Evolutionary conservation across 2,329 filamentous ascomycete species (phyloP).

Genomic region (Eutypa lata): DNA sequence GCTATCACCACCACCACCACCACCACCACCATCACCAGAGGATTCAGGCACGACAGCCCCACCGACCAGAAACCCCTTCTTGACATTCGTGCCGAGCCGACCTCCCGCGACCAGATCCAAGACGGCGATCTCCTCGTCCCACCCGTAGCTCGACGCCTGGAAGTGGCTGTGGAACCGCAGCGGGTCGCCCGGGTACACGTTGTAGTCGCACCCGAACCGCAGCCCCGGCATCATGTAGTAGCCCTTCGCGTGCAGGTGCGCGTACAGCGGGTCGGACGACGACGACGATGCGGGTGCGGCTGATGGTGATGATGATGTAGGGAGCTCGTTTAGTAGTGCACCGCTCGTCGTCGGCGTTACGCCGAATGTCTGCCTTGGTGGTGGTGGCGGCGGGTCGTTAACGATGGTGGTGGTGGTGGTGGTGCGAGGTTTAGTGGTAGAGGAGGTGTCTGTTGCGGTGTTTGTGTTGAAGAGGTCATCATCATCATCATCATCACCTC

Average conservation of each 20-base stretch:
- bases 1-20: conserved; percentile 7
- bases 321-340: conserved; percentile 21
- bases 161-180: conserved; percentile 95
- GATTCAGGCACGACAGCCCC: conserved; percentile 49
- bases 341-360: conserved; percentile 39
- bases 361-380: conserved; percentile 13
- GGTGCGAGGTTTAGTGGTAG: conserved; percentile 1
- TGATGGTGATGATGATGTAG: background rate
- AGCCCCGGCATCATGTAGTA: conserved; percentile 91
- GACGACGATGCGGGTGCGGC: conserved; percentile 41
- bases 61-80: conserved; percentile 90
- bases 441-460: conserved; percentile 6
- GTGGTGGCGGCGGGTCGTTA: conserved; percentile 1
- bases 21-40: conserved; percentile 10
- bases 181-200: conserved; percentile 92
- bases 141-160: conserved; percentile 77
- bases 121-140: conserved; percentile 82
- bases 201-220: conserved; percentile 91
- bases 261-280: conserved; percentile 71
- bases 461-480: conserved; percentile 16
- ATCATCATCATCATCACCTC: conserved; percentile 6
- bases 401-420: background rate
- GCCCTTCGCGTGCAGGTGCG: conserved; percentile 71
- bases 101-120: conserved; percentile 85
- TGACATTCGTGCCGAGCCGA: conserved; percentile 86